Evolutionary conservation across 495 filamentous ascomycete species (phyloP), one percentile per base, ranked within the genome.

Genomic region (Ascodesmis nigricans): DNA sequence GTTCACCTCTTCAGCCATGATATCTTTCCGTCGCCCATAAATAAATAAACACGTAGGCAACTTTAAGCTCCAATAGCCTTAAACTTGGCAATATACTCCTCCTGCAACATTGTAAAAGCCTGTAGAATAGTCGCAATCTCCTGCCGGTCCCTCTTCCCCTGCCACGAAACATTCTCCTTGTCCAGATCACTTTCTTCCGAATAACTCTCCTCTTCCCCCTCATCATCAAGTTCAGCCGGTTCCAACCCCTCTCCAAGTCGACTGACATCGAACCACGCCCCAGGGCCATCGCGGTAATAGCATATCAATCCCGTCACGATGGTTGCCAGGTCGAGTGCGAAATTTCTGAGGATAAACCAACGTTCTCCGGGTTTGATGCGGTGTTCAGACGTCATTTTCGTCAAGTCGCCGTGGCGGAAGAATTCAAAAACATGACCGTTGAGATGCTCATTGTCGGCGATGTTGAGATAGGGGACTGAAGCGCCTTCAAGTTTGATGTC

Each of bases 391-490:
- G 64, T 61, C 5, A 82, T 53, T 1, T 64, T 57, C 3, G 54
- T 45, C 6, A 65, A 42, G 40, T 71, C 64, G 9, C 73, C 72
- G 42, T 82, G 67, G 50, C 63, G 68, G 61, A 63, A 78, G 52
- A 78, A 83, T 46, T 83, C 75, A 32, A 69, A 69, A 3, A 81
- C 51, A 38, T 79, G 79, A 0, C 74, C 75, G 43, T 83, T 81
- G 25, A 69, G 42, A 9, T 66, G 57, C 15, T 53, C 32, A 4
- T 48, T 47, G 0, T 68, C 60, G 30, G 62, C 59, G 3, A 73
- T 46, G 16, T 59, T 57, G 2, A 81, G 52, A 53, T 72, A 64
- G 0, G 76, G 76, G 21, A 81, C 61, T 8, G 70, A 69, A 1
- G 70, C 59, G 41, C 75, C 61, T 44, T 81, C 77, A 0, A 81